Evolutionary conservation across 768 basidiomycete genomes (phyloP).

Genomic region (Hygrophoropsis aurantiaca): DNA sequence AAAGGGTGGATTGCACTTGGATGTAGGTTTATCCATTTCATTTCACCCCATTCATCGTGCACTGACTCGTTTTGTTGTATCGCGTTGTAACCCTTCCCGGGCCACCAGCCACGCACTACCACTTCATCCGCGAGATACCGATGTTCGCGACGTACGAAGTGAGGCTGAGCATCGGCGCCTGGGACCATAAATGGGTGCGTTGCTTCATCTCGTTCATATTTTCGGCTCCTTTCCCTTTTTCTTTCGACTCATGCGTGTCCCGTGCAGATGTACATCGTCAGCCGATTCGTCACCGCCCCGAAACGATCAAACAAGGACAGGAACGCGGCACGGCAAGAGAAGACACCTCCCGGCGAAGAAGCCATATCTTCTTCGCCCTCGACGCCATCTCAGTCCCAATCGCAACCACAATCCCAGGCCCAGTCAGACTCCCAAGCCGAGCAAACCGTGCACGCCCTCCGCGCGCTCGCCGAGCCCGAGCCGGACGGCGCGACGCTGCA

Average conservation of each 20-base stretch:
- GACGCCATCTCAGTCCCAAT: too few species aligned
- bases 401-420: too few species aligned
- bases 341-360: too few species aligned
- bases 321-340: too few species aligned
- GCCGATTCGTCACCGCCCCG: too few species aligned
- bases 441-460: too few species aligned
- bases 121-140: conserved; percentile 71
- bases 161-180: conserved; percentile 51
- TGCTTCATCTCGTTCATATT: background rate
- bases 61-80: background rate
- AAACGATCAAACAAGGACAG: too few species aligned
- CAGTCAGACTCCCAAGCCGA: too few species aligned
- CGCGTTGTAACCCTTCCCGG: too few species aligned
- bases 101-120: conserved; percentile 71
- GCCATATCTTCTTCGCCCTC: too few species aligned
- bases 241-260: conserved; percentile 51
- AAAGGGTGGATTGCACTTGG: conserved; percentile 65
- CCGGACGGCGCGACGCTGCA: conserved; percentile 58
- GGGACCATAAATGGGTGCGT: conserved; percentile 81
- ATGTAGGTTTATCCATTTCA: conserved; percentile 19
- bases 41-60: background rate
- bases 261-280: conserved; percentile 67
- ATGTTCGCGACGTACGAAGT: conserved; percentile 64
- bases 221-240: too few species aligned
- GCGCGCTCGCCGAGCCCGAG: conserved; percentile 15